Evolutionary conservation across 371 early-diverging fungal genomes (phyloP).

Genomic region (Sporodiniella umbellata): DNA sequence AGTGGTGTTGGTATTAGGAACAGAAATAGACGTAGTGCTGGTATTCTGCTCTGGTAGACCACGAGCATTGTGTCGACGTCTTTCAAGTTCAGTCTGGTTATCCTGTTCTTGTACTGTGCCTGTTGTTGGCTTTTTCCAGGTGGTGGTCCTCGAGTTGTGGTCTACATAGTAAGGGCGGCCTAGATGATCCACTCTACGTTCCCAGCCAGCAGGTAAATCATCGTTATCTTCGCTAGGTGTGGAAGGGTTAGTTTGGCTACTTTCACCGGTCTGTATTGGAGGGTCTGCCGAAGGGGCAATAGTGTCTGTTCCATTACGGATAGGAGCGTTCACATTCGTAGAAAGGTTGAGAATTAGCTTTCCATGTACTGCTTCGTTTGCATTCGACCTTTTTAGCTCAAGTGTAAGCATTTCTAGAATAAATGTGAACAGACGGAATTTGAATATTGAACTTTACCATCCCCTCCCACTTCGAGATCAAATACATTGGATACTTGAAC

Average conservation of each 20-base stretch:
- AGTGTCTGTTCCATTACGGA: constrained; percentile 43
- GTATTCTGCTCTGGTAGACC: constrained; percentile 62
- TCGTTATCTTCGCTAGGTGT: background rate
- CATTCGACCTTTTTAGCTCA: constrained; percentile 82
- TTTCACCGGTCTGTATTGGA: background rate
- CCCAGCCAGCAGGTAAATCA: constrained; percentile 56
- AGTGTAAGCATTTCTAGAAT: constrained; percentile 79
- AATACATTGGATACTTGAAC: constrained; percentile 81
- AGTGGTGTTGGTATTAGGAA: constrained; percentile 54
- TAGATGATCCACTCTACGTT: constrained; percentile 66
- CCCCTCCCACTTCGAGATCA: constrained; percentile 69
- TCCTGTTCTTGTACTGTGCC: constrained; percentile 53
- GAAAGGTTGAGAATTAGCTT: constrained; percentile 74
- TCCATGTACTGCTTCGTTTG: constrained; percentile 82
- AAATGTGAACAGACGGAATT: background rate
- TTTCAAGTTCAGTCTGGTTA: constrained; percentile 67
- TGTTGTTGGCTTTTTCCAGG: constrained; percentile 68
- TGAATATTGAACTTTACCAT: constrained; percentile 44
- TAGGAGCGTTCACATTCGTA: constrained; percentile 53
- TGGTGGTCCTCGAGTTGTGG: constrained; percentile 67
- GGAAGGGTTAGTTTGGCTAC: constrained; percentile 10
- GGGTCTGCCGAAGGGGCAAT: constrained; percentile 24
- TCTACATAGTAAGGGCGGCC: constrained; percentile 74
- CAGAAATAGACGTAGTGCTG: constrained; percentile 11
- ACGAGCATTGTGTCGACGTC: constrained; percentile 76